Percentiles rank a stretch among this genome's conserved stretches.
Conservation (phyloP, 495 filamentous ascomycete genomes). For the Talaromyces thailandensis region DNA sequence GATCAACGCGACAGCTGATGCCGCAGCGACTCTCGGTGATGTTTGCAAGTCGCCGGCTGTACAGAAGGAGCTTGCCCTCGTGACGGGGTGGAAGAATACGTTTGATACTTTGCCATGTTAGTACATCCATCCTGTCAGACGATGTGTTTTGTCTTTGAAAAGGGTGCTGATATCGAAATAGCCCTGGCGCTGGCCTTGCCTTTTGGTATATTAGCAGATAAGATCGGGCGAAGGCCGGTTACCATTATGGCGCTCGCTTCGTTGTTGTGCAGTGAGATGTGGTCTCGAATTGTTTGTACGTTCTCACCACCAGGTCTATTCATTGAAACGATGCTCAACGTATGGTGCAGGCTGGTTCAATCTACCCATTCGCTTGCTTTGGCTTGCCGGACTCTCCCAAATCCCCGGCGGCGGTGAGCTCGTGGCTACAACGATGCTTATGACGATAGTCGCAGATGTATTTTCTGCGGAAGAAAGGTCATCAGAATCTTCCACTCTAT, state of each 20-base stretch:
- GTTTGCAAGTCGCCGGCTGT: constrained; percentile 32
- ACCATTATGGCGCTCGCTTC: constrained; percentile 25
- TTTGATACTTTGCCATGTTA: constrained; percentile 27
- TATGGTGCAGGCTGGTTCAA: constrained; percentile 1
- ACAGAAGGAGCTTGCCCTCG: constrained; percentile 32
- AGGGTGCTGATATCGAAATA: neutral
- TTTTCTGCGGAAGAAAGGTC: constrained; percentile 26
- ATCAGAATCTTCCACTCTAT: neutral
- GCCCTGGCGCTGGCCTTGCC: constrained; percentile 23
- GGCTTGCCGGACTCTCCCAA: constrained; percentile 19
- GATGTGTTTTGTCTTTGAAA: neutral
- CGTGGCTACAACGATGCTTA: constrained; percentile 12
- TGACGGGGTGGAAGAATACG: constrained; percentile 32
- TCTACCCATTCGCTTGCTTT: constrained; percentile 21
- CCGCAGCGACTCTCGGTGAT: neutral
- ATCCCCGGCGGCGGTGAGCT: constrained; percentile 24
- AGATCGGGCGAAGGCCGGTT: constrained; percentile 36
- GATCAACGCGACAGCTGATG: neutral
- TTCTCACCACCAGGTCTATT: neutral
- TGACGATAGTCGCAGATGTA: constrained; percentile 24
- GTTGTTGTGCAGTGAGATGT: constrained; percentile 20
- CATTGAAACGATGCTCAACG: neutral
- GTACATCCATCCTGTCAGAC: neutral
- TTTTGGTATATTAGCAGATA: constrained; percentile 27
- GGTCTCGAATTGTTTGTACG: constrained; percentile 28